Conservation (phyloP, 441 rosid genomes). For the Euphorbia neoarborescens region DNA sequence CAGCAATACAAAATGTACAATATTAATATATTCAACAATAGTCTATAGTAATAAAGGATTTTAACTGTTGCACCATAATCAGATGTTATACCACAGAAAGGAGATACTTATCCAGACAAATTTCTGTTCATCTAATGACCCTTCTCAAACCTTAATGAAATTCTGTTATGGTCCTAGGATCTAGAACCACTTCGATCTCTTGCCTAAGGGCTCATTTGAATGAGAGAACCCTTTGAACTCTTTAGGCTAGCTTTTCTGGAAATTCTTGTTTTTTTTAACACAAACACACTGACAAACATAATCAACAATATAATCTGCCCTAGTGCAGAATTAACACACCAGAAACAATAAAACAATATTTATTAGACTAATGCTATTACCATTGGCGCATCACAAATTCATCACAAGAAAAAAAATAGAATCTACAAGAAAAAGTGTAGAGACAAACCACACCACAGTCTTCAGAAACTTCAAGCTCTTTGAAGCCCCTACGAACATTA, state of each 20-base stretch:
- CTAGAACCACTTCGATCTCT: too few relatives aligned
- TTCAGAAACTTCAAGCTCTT: constrained; percentile 88
- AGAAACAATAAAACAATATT: too few relatives aligned
- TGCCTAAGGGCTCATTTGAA: too few relatives aligned
- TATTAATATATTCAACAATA: background rate
- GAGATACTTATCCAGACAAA: background rate
- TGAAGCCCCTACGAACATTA: constrained; percentile 76
- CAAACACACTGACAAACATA: too few relatives aligned
- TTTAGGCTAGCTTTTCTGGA: too few relatives aligned
- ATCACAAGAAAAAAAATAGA: background rate
- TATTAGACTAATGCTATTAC: too few relatives aligned
- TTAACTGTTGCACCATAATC: background rate
- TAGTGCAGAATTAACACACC: too few relatives aligned
- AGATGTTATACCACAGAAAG: background rate
- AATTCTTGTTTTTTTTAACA: too few relatives aligned
- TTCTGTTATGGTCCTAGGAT: too few relatives aligned
- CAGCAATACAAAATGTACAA: background rate
- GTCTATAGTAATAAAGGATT: background rate
- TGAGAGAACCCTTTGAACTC: too few relatives aligned
- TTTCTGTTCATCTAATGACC: background rate
- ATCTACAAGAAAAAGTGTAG: constrained; percentile 12
- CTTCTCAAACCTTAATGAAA: background rate
- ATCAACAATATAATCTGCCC: too few relatives aligned
- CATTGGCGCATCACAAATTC: too few relatives aligned
- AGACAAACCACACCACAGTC: constrained; percentile 92